Base-by-base conservation (phyloP, 371 early-diverging fungal species). In the Umbelopsis sp. region DNA sequence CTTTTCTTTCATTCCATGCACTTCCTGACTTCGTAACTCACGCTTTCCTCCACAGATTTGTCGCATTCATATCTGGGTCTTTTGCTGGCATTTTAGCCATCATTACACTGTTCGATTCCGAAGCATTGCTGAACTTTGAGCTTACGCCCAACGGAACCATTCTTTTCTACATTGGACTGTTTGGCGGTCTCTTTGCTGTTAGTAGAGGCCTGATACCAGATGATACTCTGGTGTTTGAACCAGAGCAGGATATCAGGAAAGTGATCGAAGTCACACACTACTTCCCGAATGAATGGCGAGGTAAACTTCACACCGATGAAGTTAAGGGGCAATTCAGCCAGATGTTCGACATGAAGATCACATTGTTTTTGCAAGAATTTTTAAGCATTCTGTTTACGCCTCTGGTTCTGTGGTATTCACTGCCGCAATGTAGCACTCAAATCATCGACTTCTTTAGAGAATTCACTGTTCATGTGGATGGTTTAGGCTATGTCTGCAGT, bases 371-470 rank as follows among this genome's bases (percentile, higher is more conserved):
- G 1, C 84, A 94, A 69, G 98, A 99, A 74, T 74, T 97, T 16
- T 71, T 92, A 38, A 90, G 93, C 70, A 89, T 98, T 11, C 50
- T 95, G 3, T 81, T 94, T 51, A 92, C 95, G 1, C 99, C 99
- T 0, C 78, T 95, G 57, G 87, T 98, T 4, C 85, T 99, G 41
- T 91, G 89, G 66, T 79, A 89, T 44, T 90, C 94, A 4, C 76
- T 99, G 22, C 95, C 99, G 0, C 77, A 70, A 20, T 91, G 93
- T 74, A 87, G 93, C 25, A 92, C 89, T 18, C 83, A 83, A 44
- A 90, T 99, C 32, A 77, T 99, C 3, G 97, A 97, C 67, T 96
- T 97, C 70, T 94, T 98, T 79, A 81, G 95, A 44, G 97, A 96
- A 71, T 96, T 92, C 71, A 95, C 97, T 0, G 92, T 95, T 3